Evolutionary conservation across 345 rosid genomes (phyloP), one percentile per base, ranked within the genome.

Genomic region (Cardamine occulta): DNA sequence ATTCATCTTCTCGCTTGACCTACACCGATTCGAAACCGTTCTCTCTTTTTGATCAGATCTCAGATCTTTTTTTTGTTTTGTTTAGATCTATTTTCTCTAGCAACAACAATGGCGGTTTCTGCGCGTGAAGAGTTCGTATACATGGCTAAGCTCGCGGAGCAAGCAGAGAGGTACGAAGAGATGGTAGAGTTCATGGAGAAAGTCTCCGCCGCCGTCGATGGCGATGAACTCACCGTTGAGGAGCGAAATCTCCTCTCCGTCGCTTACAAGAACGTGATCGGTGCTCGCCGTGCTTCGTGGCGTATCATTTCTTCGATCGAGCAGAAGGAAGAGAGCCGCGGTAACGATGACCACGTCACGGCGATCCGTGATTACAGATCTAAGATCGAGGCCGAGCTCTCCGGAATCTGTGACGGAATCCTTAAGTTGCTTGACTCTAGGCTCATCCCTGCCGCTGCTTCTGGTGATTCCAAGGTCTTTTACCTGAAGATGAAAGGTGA

Each of bases 61-160:
- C 35, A 49, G 66, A 66, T 67, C 19, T 11, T 47, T 13, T 15
- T 9, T 10, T 32, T n/a, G n/a, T n/a, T 48, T 31, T 5, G 15
- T 19, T 19, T 73, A 1, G 19, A 66, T 67, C 54, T 39, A 34
- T 48, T 37, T 24, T 47, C 26, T 39, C 17, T 19, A 64, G 37
- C 26, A 17, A 7, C 26, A 29, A 59, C 79, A 81, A 88, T 81
- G 90, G 82, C 88, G 3, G 65, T 81, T 12, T 80, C 93, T 5
- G 75, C 93, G 4, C 96, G 96, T 62, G 97, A 94, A 60, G 96
- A 94, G 72, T 74, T 70, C 73, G 96, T 94, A 6, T 94, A 91
- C 93, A 88, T 94, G 98, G 95, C 97, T 5, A 94, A 94, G 84
- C 96, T 94, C 17, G 96, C 98, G 11, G 96, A 94, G 86, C 97